Conservation (phyloP, 371 early-diverging fungal species). For the Rhizopus microsporus region DNA sequence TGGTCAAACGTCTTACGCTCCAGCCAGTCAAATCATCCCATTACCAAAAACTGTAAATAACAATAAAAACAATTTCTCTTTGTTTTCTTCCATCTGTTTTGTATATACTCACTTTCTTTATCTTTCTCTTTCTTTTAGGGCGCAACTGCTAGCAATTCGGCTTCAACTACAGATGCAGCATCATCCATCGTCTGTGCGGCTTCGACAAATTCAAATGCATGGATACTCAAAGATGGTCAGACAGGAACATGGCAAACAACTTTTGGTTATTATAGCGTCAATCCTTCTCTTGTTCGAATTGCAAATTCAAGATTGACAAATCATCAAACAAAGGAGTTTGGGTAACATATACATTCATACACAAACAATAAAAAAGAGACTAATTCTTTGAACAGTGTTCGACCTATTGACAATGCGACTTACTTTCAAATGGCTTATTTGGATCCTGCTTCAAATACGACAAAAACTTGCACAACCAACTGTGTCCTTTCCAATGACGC, state of each 20-base stretch:
- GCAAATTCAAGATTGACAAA: conserved; percentile 60
- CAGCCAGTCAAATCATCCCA: conserved; percentile 45
- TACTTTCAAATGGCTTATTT: conserved; percentile 58
- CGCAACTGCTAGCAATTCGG: conserved; percentile 29
- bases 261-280: conserved; percentile 54
- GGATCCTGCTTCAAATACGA: conserved; percentile 51
- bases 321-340: conserved; percentile 70
- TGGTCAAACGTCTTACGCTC: conserved; percentile 38
- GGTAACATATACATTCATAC: conserved; percentile 23
- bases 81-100: conserved; percentile 9
- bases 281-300: conserved; percentile 69
- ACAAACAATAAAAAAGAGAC: not conserved
- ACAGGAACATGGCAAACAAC: conserved; percentile 67
- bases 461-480: conserved; percentile 53
- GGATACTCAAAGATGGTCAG: conserved; percentile 66
- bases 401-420: conserved; percentile 11
- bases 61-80: not conserved
- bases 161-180: conserved; percentile 46
- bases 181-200: conserved; percentile 50
- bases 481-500: conserved; percentile 59
- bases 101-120: not conserved
- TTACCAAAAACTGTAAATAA: conserved; percentile 26
- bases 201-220: conserved; percentile 40
- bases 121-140: conserved; percentile 16
- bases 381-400: conserved; percentile 17